Percentiles rank a stretch among this genome's conserved stretches.
These are phyloP conservation scores for Globisporangium canariense DNA, from an alignment of 352 stramenopile genomes.

Conservation along the genomic window DNA sequence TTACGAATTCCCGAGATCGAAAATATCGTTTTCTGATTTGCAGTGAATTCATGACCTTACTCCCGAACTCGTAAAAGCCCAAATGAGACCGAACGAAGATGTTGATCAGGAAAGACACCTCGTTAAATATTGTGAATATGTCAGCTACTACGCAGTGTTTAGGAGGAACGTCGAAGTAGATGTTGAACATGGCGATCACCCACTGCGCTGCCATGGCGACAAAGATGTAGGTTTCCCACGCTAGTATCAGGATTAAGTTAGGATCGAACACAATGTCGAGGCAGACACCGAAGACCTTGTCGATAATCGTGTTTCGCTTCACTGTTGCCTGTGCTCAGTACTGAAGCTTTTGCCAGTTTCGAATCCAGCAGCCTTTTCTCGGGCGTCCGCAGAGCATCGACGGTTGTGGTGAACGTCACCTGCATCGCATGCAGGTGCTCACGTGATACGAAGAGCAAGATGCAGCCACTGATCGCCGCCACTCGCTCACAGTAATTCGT, in stretches of 20 bases:
- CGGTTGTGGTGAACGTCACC: constrained; percentile 26
- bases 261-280: constrained; percentile 39
- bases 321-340: background rate
- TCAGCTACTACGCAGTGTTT: constrained; percentile 17
- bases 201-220: constrained; percentile 50
- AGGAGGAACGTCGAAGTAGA: constrained; percentile 35
- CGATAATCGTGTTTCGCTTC: background rate
- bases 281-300: constrained; percentile 7
- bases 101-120: constrained; percentile 48
- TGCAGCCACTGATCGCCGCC: constrained; percentile 46
- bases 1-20: constrained; percentile 33
- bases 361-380: constrained; percentile 49
- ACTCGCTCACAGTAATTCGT: constrained; percentile 48
- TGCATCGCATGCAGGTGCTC: constrained; percentile 45
- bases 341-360: constrained; percentile 42
- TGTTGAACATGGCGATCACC: constrained; percentile 38
- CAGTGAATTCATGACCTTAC: constrained; percentile 57
- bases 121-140: constrained; percentile 33
- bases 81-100: constrained; percentile 50
- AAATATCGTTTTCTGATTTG: constrained; percentile 47
- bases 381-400: constrained; percentile 31
- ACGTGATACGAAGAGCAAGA: constrained; percentile 50
- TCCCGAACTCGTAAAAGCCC: constrained; percentile 65
- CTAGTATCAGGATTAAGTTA: constrained; percentile 42
- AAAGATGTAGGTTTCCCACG: constrained; percentile 62